Percentiles rank a stretch among this genome's conserved stretches.
Evolutionary conservation across 164 flowering plant genomes (phyloP).

Genomic region (Kingdonia uniflora): DNA sequence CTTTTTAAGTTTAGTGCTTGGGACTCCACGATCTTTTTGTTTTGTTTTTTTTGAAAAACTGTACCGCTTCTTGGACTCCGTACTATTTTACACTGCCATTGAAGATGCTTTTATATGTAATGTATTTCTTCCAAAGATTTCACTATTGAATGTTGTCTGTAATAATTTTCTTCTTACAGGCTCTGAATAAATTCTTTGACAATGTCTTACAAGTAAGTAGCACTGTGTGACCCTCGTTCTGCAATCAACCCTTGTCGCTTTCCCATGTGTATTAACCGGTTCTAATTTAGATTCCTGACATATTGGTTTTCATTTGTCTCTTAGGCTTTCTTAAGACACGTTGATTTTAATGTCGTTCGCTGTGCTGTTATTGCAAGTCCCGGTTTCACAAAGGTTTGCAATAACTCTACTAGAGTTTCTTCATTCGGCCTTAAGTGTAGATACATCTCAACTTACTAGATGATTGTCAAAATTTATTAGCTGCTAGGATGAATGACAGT

Average conservation of each 20-base stretch:
- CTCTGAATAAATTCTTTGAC: slow-evolving; percentile 82
- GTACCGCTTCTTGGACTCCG: no score
- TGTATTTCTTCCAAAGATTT: background rate
- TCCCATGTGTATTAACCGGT: background rate
- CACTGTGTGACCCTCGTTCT: slow-evolving; percentile 19
- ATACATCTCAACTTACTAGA: background rate
- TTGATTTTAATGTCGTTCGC: slow-evolving; percentile 84
- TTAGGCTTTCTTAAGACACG: slow-evolving; percentile 76
- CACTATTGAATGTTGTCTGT: no score
- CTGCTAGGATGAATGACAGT: no score
- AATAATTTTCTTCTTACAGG: slow-evolving; percentile 33
- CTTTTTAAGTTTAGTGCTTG: no score
- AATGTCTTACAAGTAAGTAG: slow-evolving; percentile 47
- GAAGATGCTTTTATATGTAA: background rate
- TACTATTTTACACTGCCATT: no score
- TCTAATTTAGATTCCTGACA: background rate
- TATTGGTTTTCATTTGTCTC: slow-evolving; percentile 2
- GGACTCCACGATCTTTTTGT: no score
- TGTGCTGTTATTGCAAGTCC: slow-evolving; percentile 99
- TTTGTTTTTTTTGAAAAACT: no score
- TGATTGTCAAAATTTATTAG: no score
- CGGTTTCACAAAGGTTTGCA: slow-evolving; percentile 83
- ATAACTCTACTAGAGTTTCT: background rate
- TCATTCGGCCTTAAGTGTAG: background rate
- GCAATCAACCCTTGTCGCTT: background rate